Percentiles rank a stretch among this genome's conserved stretches.
These are phyloP conservation scores for Aspergillus pseudoterreus DNA, from an alignment of 2,329 filamentous ascomycete genomes.

Conservation along the genomic window DNA sequence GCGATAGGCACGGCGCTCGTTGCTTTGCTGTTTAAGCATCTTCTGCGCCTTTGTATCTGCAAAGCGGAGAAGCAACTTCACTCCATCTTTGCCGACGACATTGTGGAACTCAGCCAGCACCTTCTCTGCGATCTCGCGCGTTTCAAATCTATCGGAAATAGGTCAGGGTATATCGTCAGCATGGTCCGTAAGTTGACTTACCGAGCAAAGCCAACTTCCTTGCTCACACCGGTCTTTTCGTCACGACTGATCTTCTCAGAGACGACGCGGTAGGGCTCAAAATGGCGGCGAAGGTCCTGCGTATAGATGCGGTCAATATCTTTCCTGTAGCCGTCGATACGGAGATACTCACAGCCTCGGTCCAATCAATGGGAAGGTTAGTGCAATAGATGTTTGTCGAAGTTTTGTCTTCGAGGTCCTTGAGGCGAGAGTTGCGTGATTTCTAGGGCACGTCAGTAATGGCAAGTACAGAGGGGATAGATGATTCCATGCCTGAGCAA, in stretches of 20 bases:
- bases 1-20: slow-evolving; percentile 90
- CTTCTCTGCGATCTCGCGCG: slow-evolving; percentile 82
- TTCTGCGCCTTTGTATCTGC: slow-evolving; percentile 97
- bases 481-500: slow-evolving; percentile 66
- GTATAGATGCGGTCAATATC: slow-evolving; percentile 13
- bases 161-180: slow-evolving; percentile 2
- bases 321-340: neutral
- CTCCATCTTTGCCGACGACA: slow-evolving; percentile 69
- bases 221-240: slow-evolving; percentile 78
- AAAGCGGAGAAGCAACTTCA: slow-evolving; percentile 90
- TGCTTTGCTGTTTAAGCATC: slow-evolving; percentile 91
- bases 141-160: slow-evolving; percentile 67
- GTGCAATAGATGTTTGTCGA: slow-evolving; percentile 98
- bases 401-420: slow-evolving; percentile 82
- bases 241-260: slow-evolving; percentile 96
- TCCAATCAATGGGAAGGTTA: slow-evolving; percentile 88
- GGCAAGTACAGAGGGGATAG: neutral
- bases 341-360: slow-evolving; percentile 67
- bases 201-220: slow-evolving; percentile 96
- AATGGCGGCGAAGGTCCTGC: slow-evolving; percentile 66
- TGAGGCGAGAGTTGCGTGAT: slow-evolving; percentile 96
- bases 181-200: slow-evolving; percentile 36
- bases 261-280: slow-evolving; percentile 61
- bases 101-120: slow-evolving; percentile 87
- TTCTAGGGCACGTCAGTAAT: slow-evolving; percentile 57